A percentile compares a stretch with the other conserved stretches of the same genome.
Conservation (phyloP, 164 flowering plant genomes). For the Nymphaea thermarum region DNA sequence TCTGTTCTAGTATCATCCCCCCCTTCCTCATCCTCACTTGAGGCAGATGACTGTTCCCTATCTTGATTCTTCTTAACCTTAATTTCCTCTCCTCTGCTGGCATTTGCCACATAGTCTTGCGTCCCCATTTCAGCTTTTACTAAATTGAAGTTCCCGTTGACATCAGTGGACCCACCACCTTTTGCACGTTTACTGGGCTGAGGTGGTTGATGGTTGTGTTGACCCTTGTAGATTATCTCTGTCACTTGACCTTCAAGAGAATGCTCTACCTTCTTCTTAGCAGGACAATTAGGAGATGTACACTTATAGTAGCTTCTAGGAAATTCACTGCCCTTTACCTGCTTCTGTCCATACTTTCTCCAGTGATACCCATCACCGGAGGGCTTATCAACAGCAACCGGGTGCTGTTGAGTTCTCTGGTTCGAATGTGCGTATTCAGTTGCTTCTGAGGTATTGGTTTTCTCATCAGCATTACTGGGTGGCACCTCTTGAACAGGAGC, state of each 20-base stretch:
- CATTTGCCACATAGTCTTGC: constrained; percentile 16
- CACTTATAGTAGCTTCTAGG: constrained; percentile 96
- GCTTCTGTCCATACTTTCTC: constrained; percentile 97
- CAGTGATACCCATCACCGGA: constrained; percentile 84
- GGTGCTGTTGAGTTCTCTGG: constrained; percentile 28
- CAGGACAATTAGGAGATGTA: constrained; percentile 62
- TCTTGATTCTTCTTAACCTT: constrained; percentile 30
- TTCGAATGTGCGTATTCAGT: constrained; percentile 39
- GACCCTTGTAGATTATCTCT: constrained; percentile 86
- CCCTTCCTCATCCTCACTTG: constrained; percentile 45
- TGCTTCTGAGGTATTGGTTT: constrained; percentile 18
- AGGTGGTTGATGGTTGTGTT: constrained; percentile 73
- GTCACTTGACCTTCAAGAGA: constrained; percentile 72
- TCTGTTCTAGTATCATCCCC: constrained; percentile 24
- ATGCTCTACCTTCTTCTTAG: constrained; percentile 91
- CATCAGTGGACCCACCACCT: constrained; percentile 23
- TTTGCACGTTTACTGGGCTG: constrained; percentile 37
- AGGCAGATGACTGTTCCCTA: constrained; percentile 21
- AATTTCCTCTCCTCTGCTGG: constrained; percentile 13
- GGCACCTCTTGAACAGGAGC: constrained; percentile 25
- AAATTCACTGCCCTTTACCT: constrained; percentile 83
- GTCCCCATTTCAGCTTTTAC: constrained; percentile 23
- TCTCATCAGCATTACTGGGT: constrained; percentile 22
- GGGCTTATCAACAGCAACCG: constrained; percentile 45
- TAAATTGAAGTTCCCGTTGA: constrained; percentile 20